Conservation (phyloP, 345 rosid species). For the Rhizophora apiculata region DNA sequence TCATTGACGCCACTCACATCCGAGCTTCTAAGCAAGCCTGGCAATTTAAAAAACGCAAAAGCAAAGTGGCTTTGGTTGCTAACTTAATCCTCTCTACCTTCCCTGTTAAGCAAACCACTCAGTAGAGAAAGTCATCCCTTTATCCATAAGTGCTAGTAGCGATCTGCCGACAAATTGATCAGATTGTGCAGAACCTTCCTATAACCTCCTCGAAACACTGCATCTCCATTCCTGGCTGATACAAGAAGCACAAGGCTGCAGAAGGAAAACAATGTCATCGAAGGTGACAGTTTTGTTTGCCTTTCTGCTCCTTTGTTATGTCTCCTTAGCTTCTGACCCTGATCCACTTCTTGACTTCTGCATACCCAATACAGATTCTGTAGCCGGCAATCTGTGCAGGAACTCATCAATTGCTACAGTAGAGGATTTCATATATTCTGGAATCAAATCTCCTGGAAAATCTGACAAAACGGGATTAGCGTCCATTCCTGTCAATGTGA, state of each 20-base stretch:
- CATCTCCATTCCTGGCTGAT: not conserved
- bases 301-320: constrained; percentile 23
- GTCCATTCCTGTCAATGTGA: constrained; percentile 50
- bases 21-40: constrained; percentile 3
- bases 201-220: not conserved
- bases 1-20: constrained; percentile 15
- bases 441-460: constrained; percentile 47
- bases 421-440: constrained; percentile 65
- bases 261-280: constrained; percentile 17
- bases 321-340: constrained; percentile 59
- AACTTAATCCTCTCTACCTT: constrained; percentile 31
- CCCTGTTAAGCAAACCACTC: constrained; percentile 23
- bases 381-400: constrained; percentile 44
- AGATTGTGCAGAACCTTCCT: not conserved
- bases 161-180: not conserved
- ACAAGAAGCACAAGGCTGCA: not conserved
- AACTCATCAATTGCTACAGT: constrained; percentile 55
- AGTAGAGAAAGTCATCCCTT: not conserved
- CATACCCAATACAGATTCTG: constrained; percentile 31
- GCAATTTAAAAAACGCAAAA: constrained; percentile 7
- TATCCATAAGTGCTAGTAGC: too few relatives aligned
- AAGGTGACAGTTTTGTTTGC: constrained; percentile 15
- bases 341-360: constrained; percentile 82
- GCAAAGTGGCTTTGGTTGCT: constrained; percentile 1
- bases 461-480: constrained; percentile 56